Base-by-base conservation (phyloP, 2,329 filamentous ascomycete species). In the Lecanoromycetidae sp. region DNA sequence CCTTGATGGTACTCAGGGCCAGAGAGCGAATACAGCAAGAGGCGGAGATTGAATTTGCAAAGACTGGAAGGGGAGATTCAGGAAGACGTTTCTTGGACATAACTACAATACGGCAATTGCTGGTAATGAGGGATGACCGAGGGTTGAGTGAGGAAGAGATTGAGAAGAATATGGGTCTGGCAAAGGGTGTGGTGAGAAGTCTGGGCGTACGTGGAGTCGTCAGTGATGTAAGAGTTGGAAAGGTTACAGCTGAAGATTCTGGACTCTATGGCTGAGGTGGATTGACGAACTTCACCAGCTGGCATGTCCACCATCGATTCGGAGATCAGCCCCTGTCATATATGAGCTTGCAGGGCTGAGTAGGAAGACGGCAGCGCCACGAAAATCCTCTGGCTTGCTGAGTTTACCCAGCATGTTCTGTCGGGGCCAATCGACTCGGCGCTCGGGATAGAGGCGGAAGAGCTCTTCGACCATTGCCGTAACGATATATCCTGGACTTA, bases 401-500 rank as follows among this genome's bases (percentile, higher is more conserved):
- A 78, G 56, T 20, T 73, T 65, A 7, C 72, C 72, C 22, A 79
- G 63, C 57, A 79, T 69, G 50, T 69, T 70, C 57, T 69, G 66
- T 0, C 58, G 57, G 49, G 69, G 66, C 67, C 67, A 70, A 5
- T 60, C 59, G 9, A 60, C 60, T 22, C 58, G 56, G 4, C 64
- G 56, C 57, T 87, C 83, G 0, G 87, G 87, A 55, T 77, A 84
- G 53, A 82, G 72, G 54, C 79, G 72, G 58, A 94, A 91, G 26
- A 94, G 74, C 49, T 77, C 75, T 60, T 85, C 77, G 1, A 90
- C 84, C 87, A 94, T 94, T 19, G 82, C 77, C 1, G 72, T 76
- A 20, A 75, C 63, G 36, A 76, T 74, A 50, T 76, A 72, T 0
- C 72, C 72, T 0, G 72, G 72, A 50, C 67, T 72, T 17, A 76